Percentiles rank a stretch among this genome's conserved stretches.
phyloP scores from a whole-genome alignment of 441 rosid genomes.

The Croton laevigatus region DNA sequence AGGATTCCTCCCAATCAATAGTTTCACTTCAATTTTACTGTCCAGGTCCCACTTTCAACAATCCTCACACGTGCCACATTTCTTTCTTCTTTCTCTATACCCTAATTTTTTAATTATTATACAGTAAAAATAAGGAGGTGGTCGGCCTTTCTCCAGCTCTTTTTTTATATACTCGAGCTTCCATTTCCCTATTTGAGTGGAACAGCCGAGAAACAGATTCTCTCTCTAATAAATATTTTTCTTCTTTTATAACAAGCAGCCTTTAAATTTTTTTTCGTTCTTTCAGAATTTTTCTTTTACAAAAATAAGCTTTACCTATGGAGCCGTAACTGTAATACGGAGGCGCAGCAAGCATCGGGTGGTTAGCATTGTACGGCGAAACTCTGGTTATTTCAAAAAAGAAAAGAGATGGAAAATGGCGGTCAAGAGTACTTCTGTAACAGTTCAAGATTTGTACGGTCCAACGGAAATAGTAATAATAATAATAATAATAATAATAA shows the following conservation, averaged over 20 bases:
- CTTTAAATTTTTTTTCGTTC: not conserved
- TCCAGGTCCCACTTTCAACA: not conserved
- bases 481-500: not conserved
- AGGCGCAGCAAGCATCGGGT: not conserved
- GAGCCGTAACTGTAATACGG: slow-evolving; percentile 9
- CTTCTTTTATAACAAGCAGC: slow-evolving; percentile 14
- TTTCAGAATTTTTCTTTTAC: not conserved
- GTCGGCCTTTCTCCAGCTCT: not conserved
- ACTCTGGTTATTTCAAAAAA: not conserved
- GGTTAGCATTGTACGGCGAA: not conserved
- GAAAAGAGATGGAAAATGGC: slow-evolving; percentile 37
- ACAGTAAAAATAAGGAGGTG: too few species aligned
- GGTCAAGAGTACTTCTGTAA: slow-evolving; percentile 23
- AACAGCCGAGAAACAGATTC: not conserved
- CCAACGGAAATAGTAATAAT: not conserved
- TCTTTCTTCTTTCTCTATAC: too few species aligned
- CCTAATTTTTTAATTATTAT: not conserved
- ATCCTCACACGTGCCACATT: slow-evolving; percentile 10
- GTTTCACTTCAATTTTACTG: not conserved
- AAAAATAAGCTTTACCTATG: not conserved
- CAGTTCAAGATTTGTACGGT: slow-evolving; percentile 29
- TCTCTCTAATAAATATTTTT: not conserved
- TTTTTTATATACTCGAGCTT: not conserved
- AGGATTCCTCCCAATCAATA: slow-evolving; percentile 5
- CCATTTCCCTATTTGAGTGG: slow-evolving; percentile 8